phyloP scores from a whole-genome alignment of 352 stramenopile genomes.

The Elongisporangium prolatum region DNA sequence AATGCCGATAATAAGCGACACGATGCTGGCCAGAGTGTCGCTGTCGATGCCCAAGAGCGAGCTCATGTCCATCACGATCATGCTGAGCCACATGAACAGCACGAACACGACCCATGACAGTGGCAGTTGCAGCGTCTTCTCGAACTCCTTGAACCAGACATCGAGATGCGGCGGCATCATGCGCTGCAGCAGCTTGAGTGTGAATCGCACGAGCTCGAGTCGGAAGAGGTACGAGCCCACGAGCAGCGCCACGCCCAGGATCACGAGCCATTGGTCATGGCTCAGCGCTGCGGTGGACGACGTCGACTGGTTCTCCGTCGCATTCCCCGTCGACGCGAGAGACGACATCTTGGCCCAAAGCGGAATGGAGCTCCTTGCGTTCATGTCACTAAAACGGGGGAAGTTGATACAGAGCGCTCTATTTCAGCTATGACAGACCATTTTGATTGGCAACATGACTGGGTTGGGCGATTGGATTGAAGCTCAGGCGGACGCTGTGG shows the following conservation, averaged over 20 bases:
- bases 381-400: background rate
- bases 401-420: too few species aligned
- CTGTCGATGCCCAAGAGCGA: conserved; percentile 35
- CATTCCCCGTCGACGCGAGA: background rate
- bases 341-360: background rate
- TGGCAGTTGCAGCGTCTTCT: conserved; percentile 71
- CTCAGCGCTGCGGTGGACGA: conserved; percentile 14
- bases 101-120: conserved; percentile 83
- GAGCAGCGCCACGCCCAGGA: conserved; percentile 70
- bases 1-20: conserved; percentile 59
- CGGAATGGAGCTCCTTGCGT: conserved; percentile 1
- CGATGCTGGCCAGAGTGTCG: conserved; percentile 39
- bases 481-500: too few species aligned
- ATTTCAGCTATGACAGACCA: too few species aligned
- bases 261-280: conserved; percentile 69
- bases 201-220: conserved; percentile 73
- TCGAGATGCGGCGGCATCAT: conserved; percentile 40
- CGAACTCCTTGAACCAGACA: conserved; percentile 81
- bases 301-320: background rate
- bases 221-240: conserved; percentile 64
- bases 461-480: too few species aligned
- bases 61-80: conserved; percentile 62
- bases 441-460: too few species aligned
- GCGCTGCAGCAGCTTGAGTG: conserved; percentile 57
- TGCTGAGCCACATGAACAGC: conserved; percentile 58